Evolutionary conservation across 495 filamentous ascomycete species (phyloP).

Genomic region (Umbilicaria muhlenbergii): DNA sequence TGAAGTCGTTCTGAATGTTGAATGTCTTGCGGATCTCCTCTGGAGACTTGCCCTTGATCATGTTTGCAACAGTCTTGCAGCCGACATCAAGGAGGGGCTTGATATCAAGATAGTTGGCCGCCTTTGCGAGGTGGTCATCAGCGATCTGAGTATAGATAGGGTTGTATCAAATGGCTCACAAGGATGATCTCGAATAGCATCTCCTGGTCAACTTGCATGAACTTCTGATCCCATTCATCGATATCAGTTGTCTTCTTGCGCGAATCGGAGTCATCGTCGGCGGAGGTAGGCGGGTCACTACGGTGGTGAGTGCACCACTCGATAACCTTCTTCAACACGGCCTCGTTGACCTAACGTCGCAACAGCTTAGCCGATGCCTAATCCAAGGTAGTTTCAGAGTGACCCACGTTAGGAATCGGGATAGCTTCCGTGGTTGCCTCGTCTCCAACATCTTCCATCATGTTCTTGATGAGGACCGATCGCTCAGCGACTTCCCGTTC

Average conservation of each 20-base stretch:
- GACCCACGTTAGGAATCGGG: slow-evolving; percentile 76
- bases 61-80: slow-evolving; percentile 56
- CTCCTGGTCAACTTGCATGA: slow-evolving; percentile 99
- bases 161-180: slow-evolving; percentile 33
- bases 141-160: no score
- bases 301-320: slow-evolving; percentile 97
- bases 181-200: slow-evolving; percentile 99
- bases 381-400: not conserved
- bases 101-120: slow-evolving; percentile 61
- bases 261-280: slow-evolving; percentile 81
- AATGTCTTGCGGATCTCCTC: slow-evolving; percentile 66
- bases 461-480: slow-evolving; percentile 90
- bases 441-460: slow-evolving; percentile 83
- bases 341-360: slow-evolving; percentile 62
- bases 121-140: slow-evolving; percentile 17
- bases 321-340: slow-evolving; percentile 85
- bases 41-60: slow-evolving; percentile 61
- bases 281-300: slow-evolving; percentile 56
- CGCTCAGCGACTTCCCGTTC: slow-evolving; percentile 80
- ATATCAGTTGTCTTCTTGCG: slow-evolving; percentile 98
- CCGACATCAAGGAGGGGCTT: slow-evolving; percentile 51
- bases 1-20: slow-evolving; percentile 64
- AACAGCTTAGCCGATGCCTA: not conserved
- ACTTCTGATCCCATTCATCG: slow-evolving; percentile 99
- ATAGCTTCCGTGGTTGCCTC: slow-evolving; percentile 47